These are phyloP conservation scores for Pulveroboletus ravenelii DNA, from an alignment of 768 basidiomycete species.

Conservation along the genomic window DNA sequence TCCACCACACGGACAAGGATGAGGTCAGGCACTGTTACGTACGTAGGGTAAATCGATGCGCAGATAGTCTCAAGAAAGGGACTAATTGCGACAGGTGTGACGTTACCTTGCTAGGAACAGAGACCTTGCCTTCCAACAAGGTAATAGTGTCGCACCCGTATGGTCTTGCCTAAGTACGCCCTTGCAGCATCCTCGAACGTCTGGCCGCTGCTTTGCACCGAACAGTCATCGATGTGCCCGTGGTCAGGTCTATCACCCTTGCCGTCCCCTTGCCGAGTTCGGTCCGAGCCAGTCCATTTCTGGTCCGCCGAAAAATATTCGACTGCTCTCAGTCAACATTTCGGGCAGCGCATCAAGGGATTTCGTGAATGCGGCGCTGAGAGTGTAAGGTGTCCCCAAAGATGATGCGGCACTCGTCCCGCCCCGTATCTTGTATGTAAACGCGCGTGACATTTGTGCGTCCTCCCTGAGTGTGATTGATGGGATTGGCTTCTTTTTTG, in stretches of 20 bases:
- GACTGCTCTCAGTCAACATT: conserved; percentile 23
- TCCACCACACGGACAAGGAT: too few relatives aligned
- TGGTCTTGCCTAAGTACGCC: too few relatives aligned
- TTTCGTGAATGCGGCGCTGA: conserved; percentile 35
- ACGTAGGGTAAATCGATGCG: too few relatives aligned
- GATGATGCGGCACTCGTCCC: conserved; percentile 44
- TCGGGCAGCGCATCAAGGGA: conserved; percentile 17
- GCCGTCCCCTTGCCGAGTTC: conserved; percentile 20
- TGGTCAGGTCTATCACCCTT: conserved; percentile 16
- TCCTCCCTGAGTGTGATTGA: conserved; percentile 43
- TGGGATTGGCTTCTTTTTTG: conserved; percentile 32
- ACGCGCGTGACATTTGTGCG: conserved; percentile 34
- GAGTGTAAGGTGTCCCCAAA: conserved; percentile 38
- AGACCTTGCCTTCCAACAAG: too few relatives aligned
- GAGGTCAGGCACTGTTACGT: too few relatives aligned
- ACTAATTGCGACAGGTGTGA: too few relatives aligned
- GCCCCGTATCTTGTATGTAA: conserved; percentile 35
- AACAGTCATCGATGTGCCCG: conserved; percentile 21
- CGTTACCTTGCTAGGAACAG: too few relatives aligned
- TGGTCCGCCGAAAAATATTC: conserved; percentile 23
- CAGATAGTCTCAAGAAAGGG: too few relatives aligned
- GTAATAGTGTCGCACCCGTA: too few relatives aligned
- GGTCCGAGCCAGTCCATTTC: conserved; percentile 24
- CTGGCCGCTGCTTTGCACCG: conserved; percentile 1
- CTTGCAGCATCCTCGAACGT: not conserved